These are phyloP conservation scores for Podospora pseudocomata DNA, from an alignment of 495 filamentous ascomycete genomes.

Conservation along the genomic window DNA sequence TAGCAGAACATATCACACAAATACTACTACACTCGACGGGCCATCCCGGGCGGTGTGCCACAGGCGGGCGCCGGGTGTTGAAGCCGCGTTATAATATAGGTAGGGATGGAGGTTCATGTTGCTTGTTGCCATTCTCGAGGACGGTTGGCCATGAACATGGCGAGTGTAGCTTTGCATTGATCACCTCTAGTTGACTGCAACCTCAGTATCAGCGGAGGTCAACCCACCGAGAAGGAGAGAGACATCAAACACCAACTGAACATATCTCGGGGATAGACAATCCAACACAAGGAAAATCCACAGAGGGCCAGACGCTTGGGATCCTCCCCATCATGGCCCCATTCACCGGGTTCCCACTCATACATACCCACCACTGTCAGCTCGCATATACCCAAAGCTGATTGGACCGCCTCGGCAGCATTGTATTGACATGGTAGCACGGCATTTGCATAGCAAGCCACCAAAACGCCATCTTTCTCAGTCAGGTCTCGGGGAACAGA, in stretches of 20 bases:
- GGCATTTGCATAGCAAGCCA: no score
- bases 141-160: background rate
- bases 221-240: background rate
- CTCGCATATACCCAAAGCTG: background rate
- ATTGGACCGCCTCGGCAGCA: background rate
- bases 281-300: background rate
- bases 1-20: background rate
- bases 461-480: no score
- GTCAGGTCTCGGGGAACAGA: background rate
- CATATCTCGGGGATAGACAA: no score
- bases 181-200: background rate
- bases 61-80: background rate
- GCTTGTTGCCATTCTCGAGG: background rate
- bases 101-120: background rate
- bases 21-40: background rate
- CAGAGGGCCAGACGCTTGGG: background rate
- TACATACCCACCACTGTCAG: background rate
- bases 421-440: no score
- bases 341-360: background rate
- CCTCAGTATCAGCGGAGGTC: background rate
- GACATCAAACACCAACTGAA: background rate
- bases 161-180: no score
- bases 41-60: background rate
- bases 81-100: background rate
- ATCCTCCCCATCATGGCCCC: background rate